phyloP scores from a whole-genome alignment of 192 early-diverging fungal genomes.

The Blastocladiella britannica region DNA sequence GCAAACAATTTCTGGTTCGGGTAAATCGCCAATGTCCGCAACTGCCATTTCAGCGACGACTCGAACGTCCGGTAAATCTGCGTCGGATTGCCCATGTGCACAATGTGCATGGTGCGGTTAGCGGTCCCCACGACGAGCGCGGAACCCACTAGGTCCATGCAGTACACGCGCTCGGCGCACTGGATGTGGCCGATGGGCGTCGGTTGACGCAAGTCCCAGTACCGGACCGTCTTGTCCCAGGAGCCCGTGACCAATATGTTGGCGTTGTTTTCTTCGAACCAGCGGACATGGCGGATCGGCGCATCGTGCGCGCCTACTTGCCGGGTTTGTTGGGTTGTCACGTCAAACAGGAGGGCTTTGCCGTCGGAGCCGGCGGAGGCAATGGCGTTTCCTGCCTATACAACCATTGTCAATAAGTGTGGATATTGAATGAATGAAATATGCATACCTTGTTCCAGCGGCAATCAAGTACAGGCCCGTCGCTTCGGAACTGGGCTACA shows the following conservation, averaged over 20 bases:
- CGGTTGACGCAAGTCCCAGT: slow-evolving; percentile 77
- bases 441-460: slow-evolving; percentile 57
- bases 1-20: slow-evolving; percentile 57
- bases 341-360: slow-evolving; percentile 61
- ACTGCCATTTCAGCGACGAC: slow-evolving; percentile 64
- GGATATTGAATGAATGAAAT: neutral
- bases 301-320: slow-evolving; percentile 79
- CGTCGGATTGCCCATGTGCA: slow-evolving; percentile 58
- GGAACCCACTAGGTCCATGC: slow-evolving; percentile 62
- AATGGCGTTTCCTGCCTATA: slow-evolving; percentile 73
- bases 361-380: slow-evolving; percentile 82
- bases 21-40: slow-evolving; percentile 62
- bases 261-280: slow-evolving; percentile 37
- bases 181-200: slow-evolving; percentile 46
- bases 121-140: slow-evolving; percentile 84
- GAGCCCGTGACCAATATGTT: slow-evolving; percentile 67
- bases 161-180: slow-evolving; percentile 73
- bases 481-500: slow-evolving; percentile 61
- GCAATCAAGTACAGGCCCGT: slow-evolving; percentile 59
- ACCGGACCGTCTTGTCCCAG: slow-evolving; percentile 94
- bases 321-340: slow-evolving; percentile 52
- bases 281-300: slow-evolving; percentile 62
- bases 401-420: neutral
- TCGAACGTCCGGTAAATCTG: slow-evolving; percentile 42
- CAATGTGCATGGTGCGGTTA: slow-evolving; percentile 60